Percentiles rank a stretch among this genome's conserved stretches.
Conservation (phyloP, 805 yeast genomes). For the Cyberlindnera mycetangii region DNA sequence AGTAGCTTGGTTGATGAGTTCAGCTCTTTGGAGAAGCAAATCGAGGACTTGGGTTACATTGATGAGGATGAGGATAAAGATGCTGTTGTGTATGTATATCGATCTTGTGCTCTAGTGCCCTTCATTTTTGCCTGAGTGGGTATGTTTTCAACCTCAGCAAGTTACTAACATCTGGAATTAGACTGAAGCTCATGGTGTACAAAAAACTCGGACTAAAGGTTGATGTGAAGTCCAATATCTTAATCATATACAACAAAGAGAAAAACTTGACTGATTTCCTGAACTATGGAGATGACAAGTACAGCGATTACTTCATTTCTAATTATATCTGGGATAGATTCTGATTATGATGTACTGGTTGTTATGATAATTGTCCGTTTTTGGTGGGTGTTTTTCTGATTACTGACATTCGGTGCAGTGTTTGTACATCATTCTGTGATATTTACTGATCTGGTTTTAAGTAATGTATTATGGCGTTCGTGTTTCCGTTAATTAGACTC, state of each 20-base stretch:
- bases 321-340: constrained; percentile 77
- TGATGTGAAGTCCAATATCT: constrained; percentile 39
- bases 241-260: constrained; percentile 48
- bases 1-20: constrained; percentile 37
- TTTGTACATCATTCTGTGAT: constrained; percentile 1
- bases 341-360: constrained; percentile 15
- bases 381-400: not conserved
- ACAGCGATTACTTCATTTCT: constrained; percentile 66
- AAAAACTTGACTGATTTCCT: constrained; percentile 46
- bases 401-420: not conserved
- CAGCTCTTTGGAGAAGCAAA: constrained; percentile 33
- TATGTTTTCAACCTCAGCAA: not conserved
- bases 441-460: constrained; percentile 4
- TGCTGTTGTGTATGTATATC: constrained; percentile 32
- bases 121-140: too few species aligned
- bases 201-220: constrained; percentile 57
- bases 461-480: not conserved
- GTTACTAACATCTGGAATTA: constrained; percentile 7
- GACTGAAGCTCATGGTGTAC: constrained; percentile 54
- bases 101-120: not conserved
- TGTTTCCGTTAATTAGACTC: not conserved
- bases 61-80: constrained; percentile 36
- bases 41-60: constrained; percentile 30
- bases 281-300: constrained; percentile 46
- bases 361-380: too few species aligned